A percentile compares a stretch with the other conserved stretches of the same genome.
Evolutionary conservation across 176 grass and related monocot genomes (phyloP).

Genomic region (Triticum turgidum): DNA sequence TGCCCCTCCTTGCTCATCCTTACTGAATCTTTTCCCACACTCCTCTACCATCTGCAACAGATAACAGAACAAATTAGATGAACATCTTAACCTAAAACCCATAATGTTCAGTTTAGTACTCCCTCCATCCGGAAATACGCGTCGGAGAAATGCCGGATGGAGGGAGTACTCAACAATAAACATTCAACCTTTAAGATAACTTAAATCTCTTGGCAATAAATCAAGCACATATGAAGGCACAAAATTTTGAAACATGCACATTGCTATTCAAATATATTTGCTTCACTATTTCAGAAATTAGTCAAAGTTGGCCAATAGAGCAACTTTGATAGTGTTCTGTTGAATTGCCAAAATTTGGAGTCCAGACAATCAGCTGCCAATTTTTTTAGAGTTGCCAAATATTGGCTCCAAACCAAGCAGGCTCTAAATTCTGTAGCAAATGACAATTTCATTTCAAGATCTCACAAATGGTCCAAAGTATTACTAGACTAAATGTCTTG

Average conservation of each 20-base stretch:
- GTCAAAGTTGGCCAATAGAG: background rate
- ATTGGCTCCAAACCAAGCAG: no score
- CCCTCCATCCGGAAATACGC: no score
- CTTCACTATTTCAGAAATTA: background rate
- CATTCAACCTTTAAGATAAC: background rate
- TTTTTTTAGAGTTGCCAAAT: no score
- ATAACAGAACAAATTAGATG: background rate
- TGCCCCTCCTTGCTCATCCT: slow-evolving; percentile 9
- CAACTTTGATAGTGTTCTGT: no score
- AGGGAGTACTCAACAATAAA: background rate
- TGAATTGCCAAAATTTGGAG: no score
- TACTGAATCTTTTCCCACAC: slow-evolving; percentile 38
- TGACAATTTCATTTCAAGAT: background rate
- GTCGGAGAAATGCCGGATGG: no score
- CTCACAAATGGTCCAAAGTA: background rate
- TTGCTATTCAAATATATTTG: background rate
- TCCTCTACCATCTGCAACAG: slow-evolving; percentile 43
- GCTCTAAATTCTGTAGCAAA: background rate
- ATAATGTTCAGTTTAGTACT: background rate
- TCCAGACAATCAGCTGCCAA: no score
- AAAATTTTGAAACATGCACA: background rate
- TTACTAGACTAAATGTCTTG: background rate
- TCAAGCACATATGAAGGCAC: background rate
- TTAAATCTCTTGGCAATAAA: background rate
- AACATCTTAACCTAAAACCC: background rate